Base-by-base conservation (phyloP, 2,329 filamentous ascomycete species). In the Hypoxylon sp. region DNA sequence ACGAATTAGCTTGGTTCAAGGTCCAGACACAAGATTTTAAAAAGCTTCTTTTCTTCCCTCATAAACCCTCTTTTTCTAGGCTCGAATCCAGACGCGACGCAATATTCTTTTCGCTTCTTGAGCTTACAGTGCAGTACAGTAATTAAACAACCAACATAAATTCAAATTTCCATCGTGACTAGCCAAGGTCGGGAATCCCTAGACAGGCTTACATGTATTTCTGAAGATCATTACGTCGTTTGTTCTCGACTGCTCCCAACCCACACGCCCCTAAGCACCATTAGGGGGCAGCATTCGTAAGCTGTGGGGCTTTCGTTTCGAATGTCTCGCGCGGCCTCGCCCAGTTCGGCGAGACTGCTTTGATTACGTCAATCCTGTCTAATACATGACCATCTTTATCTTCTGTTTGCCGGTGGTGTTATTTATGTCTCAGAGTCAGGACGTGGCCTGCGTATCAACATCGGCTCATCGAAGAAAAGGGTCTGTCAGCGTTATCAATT, bases 231-330 rank as follows among this genome's bases (percentile, higher is more conserved):
- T 56, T 70, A 70, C 65, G 65, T 65, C 58, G 62, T 68, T 70
- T 61, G 68, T 66, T 66, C 54, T 64, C 46, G 44, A 62, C 46
- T 53, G 44, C 42, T 56, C 31, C 55, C 51, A 64, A 47, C 57
- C 39, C 2, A 46, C 56, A 35, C 47, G 47, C 61, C 57, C 57
- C 61, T 56, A 37, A 48, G 39, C 52, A 42, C 27, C 39, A 60
- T 44, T 24, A 63, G 65, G 65, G 68, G 62, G 58, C n/a, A 63
- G 68, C 62, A 70, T 68, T 70, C 68, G 68, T 70, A 70, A 68
- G 68, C 68, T 65, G 68, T 70, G 68, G 68, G 62, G 53, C 65
- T 48, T 47, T 57, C 54, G 68, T 70, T 66, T 70, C 68, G 65
- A 65, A 60, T 68, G 53, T 67, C 61, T 70, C 44, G 56, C 56